phyloP scores from a whole-genome alignment of 1,284 basidiomycete genomes.

The Pseudozyma flocculosa region DNA sequence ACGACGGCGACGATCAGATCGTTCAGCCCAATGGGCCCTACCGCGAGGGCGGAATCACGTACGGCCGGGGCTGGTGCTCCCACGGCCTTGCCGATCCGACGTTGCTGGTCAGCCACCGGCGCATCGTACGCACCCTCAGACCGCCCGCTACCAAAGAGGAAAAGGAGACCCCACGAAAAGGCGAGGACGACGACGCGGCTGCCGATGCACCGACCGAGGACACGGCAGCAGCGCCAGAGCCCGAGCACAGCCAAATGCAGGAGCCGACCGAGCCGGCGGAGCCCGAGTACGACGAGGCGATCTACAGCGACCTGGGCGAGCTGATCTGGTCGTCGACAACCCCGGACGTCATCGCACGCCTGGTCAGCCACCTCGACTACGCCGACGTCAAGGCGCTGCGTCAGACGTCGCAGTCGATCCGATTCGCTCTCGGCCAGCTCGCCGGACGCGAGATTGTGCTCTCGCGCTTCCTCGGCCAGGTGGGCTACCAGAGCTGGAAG shows the following conservation, averaged over 20 bases:
- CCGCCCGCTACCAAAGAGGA: neutral
- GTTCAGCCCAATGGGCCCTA: constrained; percentile 40
- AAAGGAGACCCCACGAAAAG: no score
- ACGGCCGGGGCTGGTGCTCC: constrained; percentile 38
- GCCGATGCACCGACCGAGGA: neutral
- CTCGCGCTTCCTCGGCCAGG: constrained; percentile 40
- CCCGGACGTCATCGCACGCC: constrained; percentile 33
- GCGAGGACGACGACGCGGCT: neutral
- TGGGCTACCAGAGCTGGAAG: constrained; percentile 48
- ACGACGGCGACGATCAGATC: constrained; percentile 7
- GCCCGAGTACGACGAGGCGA: constrained; percentile 19
- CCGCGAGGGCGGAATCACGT: constrained; percentile 38
- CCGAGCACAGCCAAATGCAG: no score
- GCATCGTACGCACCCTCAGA: constrained; percentile 18
- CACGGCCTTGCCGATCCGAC: constrained; percentile 41
- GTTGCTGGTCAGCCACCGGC: constrained; percentile 22
- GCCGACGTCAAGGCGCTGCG: constrained; percentile 48
- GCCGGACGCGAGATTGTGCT: constrained; percentile 44
- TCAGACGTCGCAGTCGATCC: constrained; percentile 42
- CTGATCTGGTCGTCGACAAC: constrained; percentile 44
- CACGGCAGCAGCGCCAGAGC: neutral
- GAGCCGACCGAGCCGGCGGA: neutral
- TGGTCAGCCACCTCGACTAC: constrained; percentile 46
- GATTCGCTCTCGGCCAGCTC: constrained; percentile 28
- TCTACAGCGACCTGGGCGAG: constrained; percentile 44